These are phyloP conservation scores for Astragalus glycyphyllos DNA, from an alignment of 306 rosid genomes.

Conservation along the genomic window DNA sequence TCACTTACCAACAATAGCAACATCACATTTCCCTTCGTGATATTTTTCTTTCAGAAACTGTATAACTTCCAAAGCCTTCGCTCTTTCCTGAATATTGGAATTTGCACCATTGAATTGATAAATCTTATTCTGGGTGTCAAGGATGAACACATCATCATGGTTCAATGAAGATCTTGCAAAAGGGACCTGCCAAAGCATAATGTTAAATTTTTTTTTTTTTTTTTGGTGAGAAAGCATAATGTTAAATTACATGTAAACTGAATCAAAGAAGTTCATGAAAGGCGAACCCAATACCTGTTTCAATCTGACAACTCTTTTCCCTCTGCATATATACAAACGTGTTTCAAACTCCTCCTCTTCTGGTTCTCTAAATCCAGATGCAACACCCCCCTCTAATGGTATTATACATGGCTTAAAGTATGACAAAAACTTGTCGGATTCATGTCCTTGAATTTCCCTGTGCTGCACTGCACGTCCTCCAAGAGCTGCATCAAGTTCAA, in stretches of 20 bases:
- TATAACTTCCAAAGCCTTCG: slow-evolving; percentile 93
- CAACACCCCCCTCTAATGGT: slow-evolving; percentile 93
- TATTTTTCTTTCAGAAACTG: slow-evolving; percentile 90
- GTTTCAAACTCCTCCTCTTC: slow-evolving; percentile 86
- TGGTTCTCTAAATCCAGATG: slow-evolving; percentile 83
- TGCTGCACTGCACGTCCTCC: slow-evolving; percentile 98
- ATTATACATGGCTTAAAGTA: slow-evolving; percentile 93
- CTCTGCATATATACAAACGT: slow-evolving; percentile 77
- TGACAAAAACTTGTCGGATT: slow-evolving; percentile 93
- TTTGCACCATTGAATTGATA: slow-evolving; percentile 98
- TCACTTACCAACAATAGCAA: slow-evolving; percentile 92
- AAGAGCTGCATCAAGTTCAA: slow-evolving; percentile 89
- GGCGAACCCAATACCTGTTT: slow-evolving; percentile 68
- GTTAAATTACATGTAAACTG: slow-evolving; percentile 35
- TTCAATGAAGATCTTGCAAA: slow-evolving; percentile 95
- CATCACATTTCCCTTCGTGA: slow-evolving; percentile 84
- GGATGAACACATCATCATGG: slow-evolving; percentile 97
- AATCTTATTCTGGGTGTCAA: slow-evolving; percentile 74
- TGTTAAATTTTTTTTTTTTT: too few species aligned
- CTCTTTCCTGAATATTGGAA: slow-evolving; percentile 98
- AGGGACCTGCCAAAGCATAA: slow-evolving; percentile 73
- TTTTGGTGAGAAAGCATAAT: slow-evolving; percentile 47
- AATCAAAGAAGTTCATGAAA: slow-evolving; percentile 32
- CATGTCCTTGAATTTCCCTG: slow-evolving; percentile 95
- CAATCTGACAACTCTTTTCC: slow-evolving; percentile 95